Evolutionary conservation across 257 asterid species (phyloP).

Genomic region (Datura wrightii): DNA sequence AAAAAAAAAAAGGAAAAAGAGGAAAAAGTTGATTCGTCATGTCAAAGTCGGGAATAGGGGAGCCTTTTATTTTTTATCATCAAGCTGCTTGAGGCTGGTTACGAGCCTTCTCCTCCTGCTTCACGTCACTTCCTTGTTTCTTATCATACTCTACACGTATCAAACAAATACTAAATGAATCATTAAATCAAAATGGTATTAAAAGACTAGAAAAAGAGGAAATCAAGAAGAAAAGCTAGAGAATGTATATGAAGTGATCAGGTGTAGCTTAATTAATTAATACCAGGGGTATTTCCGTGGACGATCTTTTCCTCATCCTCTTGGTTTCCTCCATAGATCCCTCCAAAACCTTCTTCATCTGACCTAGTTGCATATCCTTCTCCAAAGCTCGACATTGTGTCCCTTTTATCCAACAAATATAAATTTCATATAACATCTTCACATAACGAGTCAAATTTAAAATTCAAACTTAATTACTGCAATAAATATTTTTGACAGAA

Average conservation of each 20-base stretch:
- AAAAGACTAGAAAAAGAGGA: background rate
- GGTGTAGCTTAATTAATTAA: too few relatives aligned
- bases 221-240: background rate
- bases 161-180: background rate
- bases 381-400: conserved; percentile 60
- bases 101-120: conserved; percentile 67
- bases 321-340: conserved; percentile 53
- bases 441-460: background rate
- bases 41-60: background rate
- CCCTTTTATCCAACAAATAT: background rate
- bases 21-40: background rate
- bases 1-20: too few relatives aligned
- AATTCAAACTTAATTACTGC: background rate
- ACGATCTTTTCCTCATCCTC: conserved; percentile 41
- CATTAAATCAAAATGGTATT: background rate
- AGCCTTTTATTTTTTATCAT: background rate
- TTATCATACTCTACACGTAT: conserved; percentile 42
- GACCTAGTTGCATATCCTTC: conserved; percentile 72
- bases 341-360: conserved; percentile 86
- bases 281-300: conserved; percentile 35
- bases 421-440: background rate
- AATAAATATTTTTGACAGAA: background rate
- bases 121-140: conserved; percentile 66
- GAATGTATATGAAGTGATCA: background rate
- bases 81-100: conserved; percentile 44